Base-by-base conservation (phyloP, 1,139 yeast genomes). In the Lodderomyces orthopsilosis region DNA sequence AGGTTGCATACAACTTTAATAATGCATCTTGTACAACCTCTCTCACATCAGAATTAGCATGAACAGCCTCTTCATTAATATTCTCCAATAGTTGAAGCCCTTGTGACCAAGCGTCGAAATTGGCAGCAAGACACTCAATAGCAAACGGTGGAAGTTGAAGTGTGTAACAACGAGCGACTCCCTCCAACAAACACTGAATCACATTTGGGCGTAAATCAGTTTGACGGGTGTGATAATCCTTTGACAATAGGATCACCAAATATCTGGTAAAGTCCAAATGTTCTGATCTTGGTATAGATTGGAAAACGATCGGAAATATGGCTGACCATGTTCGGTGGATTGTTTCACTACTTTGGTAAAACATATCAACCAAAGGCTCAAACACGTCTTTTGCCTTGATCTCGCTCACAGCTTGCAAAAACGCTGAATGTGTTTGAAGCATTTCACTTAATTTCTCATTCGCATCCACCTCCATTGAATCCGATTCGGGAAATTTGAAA, bases 81-180 rank as follows among this genome's bases (percentile, higher is more conserved):
- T 80, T 79, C 56, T 94, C 98, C 48, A 93, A 68, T 15, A 90
- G 77, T 46, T 84, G 82, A 39, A 94, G 81, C 9, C 96, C 89
- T 44, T 89, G 86, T 51, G 90, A 85, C 98, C 98, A 93, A 1
- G 95, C 85, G 61, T 88, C 83, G 62, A 85, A 93, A 46, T 93
- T 85, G 43, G 84, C 75, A 9, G 96, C 97, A 37, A 93, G 69
- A 54, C 91, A 90, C 59, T 91, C 95, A 40, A 91, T 83, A 28
- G 95, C 76, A 62, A 93, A 96, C 4, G 99, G 98, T 4, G 99
- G 98, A n/a, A 89, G 63, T 53, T 85, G 91, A 8, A 90, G 67
- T 21, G 78, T 84, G 14, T 83, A 80, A 50, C 94, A 83, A 46
- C 76, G 70, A 2, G 91, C 82, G 26, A 88, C 77, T 36, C 95